These are phyloP conservation scores for Lyophyllum shimeji DNA, from an alignment of 768 basidiomycete species.

Conservation along the genomic window DNA sequence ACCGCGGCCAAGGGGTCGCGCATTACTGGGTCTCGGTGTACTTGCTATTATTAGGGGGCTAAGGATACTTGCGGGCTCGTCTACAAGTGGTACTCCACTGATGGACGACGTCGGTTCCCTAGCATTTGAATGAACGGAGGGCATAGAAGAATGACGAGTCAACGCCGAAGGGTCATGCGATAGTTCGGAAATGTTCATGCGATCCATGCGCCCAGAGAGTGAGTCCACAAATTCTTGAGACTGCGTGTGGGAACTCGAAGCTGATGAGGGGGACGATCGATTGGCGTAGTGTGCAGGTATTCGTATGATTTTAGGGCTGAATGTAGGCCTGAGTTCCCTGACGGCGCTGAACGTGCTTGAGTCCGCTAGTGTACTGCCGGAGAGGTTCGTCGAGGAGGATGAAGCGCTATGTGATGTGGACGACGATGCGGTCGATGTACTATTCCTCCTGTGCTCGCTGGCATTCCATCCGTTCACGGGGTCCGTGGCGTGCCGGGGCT, in stretches of 20 bases:
- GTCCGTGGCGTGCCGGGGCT: constrained; percentile 16
- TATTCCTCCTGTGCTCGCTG: not conserved
- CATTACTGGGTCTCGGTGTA: constrained; percentile 28
- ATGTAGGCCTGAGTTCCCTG: constrained; percentile 61
- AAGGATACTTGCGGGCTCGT: constrained; percentile 46
- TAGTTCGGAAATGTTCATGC: constrained; percentile 17
- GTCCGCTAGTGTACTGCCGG: constrained; percentile 15
- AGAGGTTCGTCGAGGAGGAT: constrained; percentile 8
- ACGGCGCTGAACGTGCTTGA: constrained; percentile 50
- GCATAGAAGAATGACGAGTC: constrained; percentile 36
- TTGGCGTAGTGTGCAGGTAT: constrained; percentile 56
- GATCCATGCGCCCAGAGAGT: constrained; percentile 27
- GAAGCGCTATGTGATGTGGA: not conserved
- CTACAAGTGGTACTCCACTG: constrained; percentile 34
- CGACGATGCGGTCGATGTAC: constrained; percentile 2
- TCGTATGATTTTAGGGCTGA: constrained; percentile 66
- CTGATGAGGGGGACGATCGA: constrained; percentile 15
- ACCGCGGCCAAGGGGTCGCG: constrained; percentile 27
- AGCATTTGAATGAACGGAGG: constrained; percentile 13
- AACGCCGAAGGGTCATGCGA: constrained; percentile 17
- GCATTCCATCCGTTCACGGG: not conserved
- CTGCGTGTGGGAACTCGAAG: constrained; percentile 17
- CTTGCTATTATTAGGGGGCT: constrained; percentile 38
- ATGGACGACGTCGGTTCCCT: constrained; percentile 12
- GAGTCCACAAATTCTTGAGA: constrained; percentile 25